phyloP scores from a whole-genome alignment of 2,329 filamentous ascomycete genomes.

The Monilinia fructicola region DNA sequence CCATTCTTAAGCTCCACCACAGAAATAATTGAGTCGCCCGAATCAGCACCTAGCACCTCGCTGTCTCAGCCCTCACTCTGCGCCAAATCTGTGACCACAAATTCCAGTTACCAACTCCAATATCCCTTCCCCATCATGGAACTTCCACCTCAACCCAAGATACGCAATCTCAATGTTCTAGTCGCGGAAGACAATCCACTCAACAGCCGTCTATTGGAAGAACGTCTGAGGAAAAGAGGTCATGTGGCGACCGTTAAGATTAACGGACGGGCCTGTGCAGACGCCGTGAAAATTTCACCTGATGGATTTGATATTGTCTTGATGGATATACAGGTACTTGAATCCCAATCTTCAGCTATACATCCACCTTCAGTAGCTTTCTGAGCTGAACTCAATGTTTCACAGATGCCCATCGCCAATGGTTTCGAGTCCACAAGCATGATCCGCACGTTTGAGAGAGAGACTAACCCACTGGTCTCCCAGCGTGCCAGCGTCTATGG shows the following conservation, averaged over 20 bases:
- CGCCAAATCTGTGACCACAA: constrained; percentile 14
- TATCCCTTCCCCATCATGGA: constrained; percentile 24
- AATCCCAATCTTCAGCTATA: background rate
- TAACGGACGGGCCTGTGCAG: constrained; percentile 82
- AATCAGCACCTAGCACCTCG: background rate
- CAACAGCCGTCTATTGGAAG: constrained; percentile 78
- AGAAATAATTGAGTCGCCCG: background rate
- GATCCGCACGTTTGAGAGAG: constrained; percentile 72
- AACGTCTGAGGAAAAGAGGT: constrained; percentile 73
- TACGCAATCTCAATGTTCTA: constrained; percentile 53
- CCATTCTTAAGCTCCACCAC: background rate
- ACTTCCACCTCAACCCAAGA: constrained; percentile 23
- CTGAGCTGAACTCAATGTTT: background rate
- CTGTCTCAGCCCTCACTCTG: background rate
- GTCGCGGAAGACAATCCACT: constrained; percentile 88
- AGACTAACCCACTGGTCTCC: constrained; percentile 28
- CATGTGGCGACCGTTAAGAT: constrained; percentile 70
- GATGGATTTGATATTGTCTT: constrained; percentile 72
- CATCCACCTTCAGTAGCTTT: background rate
- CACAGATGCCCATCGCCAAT: constrained; percentile 90
- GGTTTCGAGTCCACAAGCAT: constrained; percentile 78
- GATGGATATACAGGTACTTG: constrained; percentile 86
- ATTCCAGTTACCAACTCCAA: constrained; percentile 28
- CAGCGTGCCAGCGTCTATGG: constrained; percentile 56
- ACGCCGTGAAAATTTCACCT: constrained; percentile 63